These are phyloP conservation scores for Trypanosoma grayi DNA, from an alignment of 208 protist species.

Conservation along the genomic window DNA sequence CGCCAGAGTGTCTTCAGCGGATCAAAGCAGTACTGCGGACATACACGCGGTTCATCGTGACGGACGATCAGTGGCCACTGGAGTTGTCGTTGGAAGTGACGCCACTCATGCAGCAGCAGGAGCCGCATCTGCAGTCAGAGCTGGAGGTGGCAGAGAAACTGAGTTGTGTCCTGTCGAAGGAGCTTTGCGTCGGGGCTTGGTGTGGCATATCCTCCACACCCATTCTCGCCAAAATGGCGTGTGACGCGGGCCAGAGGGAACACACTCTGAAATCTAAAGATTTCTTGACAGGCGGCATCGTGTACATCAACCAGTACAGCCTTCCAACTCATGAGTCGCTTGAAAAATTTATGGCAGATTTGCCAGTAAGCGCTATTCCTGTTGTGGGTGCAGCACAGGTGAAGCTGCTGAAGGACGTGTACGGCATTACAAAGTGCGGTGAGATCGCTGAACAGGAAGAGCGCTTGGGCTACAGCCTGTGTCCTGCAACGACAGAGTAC, in stretches of 20 bases:
- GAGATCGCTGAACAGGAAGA: constrained; percentile 39
- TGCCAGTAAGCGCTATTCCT: constrained; percentile 58
- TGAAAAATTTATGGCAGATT: constrained; percentile 40
- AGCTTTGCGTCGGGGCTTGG: constrained; percentile 39
- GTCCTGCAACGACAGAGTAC: constrained; percentile 32
- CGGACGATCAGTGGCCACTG: constrained; percentile 22
- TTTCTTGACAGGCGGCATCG: constrained; percentile 5
- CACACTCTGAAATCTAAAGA: background rate
- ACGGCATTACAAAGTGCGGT: constrained; percentile 52
- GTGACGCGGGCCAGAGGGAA: constrained; percentile 34
- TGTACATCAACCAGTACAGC: constrained; percentile 22
- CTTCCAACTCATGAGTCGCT: constrained; percentile 31
- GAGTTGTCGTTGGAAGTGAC: constrained; percentile 22
- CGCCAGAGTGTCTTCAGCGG: constrained; percentile 10
- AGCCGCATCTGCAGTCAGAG: background rate
- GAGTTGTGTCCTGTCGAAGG: constrained; percentile 8
- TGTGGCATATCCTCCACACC: constrained; percentile 63
- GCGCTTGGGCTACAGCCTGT: constrained; percentile 53
- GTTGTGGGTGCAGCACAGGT: constrained; percentile 51
- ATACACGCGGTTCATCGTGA: constrained; percentile 34
- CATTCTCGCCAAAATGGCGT: constrained; percentile 82
- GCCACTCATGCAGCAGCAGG: background rate
- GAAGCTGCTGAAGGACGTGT: constrained; percentile 46
- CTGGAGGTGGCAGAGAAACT: constrained; percentile 9
- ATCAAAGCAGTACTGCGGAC: constrained; percentile 34